A percentile compares a stretch with the other conserved stretches of the same genome.
Conservation (phyloP, 768 basidiomycete genomes). For the Kwoniella sp. region DNA sequence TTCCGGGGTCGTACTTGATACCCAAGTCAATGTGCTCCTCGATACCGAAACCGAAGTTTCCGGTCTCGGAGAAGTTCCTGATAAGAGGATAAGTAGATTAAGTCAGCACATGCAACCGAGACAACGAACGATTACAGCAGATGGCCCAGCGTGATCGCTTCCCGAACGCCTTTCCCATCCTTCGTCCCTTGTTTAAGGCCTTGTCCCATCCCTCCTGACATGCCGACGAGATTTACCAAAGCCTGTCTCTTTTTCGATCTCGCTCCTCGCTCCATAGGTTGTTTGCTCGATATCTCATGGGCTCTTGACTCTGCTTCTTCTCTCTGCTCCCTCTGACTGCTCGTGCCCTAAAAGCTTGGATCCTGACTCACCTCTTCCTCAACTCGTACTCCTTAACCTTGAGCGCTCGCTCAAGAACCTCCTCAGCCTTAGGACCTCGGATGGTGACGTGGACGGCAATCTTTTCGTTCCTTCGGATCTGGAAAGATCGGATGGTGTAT, state of each 20-base stretch:
- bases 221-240: too few species aligned
- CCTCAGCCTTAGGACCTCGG: slow-evolving; percentile 98
- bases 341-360: background rate
- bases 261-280: too few species aligned
- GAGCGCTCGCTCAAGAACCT: slow-evolving; percentile 96
- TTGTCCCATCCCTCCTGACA: too few species aligned
- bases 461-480: slow-evolving; percentile 99
- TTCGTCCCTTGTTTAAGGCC: too few species aligned
- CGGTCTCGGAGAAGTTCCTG: slow-evolving; percentile 97
- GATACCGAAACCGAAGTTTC: slow-evolving; percentile 99
- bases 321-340: too few species aligned
- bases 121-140: too few species aligned
- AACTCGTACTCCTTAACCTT: slow-evolving; percentile 99
- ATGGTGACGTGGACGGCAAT: slow-evolving; percentile 98
- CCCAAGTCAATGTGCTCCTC: slow-evolving; percentile 96
- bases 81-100: background rate
- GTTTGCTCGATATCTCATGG: too few species aligned
- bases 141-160: too few species aligned
- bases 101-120: too few species aligned
- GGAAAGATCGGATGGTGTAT: slow-evolving; percentile 98
- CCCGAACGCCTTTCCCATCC: too few species aligned
- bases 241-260: too few species aligned
- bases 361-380: slow-evolving; percentile 62
- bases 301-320: background rate
- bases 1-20: slow-evolving; percentile 95